phyloP scores from a whole-genome alignment of 768 basidiomycete genomes.

The Leucosporidium scottii region DNA sequence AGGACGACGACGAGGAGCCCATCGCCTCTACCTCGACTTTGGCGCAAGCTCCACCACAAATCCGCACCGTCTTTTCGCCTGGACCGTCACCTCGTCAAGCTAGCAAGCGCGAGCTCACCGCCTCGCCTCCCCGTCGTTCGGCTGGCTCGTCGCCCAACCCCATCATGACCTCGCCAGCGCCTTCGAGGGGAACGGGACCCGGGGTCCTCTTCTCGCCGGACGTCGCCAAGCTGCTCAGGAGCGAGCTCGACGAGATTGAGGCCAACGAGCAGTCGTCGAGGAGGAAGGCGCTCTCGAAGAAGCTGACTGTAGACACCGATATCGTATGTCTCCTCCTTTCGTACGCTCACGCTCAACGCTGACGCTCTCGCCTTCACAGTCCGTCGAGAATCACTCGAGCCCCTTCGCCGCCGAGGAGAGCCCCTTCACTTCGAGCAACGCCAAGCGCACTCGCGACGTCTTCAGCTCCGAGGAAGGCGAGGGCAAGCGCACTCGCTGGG shows the following conservation, averaged over 20 bases:
- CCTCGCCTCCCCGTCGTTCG: neutral
- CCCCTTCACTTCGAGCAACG: slow-evolving; percentile 10
- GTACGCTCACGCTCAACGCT: neutral
- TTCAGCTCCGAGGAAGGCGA: slow-evolving; percentile 6
- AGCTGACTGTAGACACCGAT: neutral
- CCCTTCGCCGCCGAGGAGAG: slow-evolving; percentile 7
- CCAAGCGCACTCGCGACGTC: slow-evolving; percentile 24
- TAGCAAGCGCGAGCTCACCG: neutral
- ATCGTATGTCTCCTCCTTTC: slow-evolving; percentile 8
- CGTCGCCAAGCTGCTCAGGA: slow-evolving; percentile 24
- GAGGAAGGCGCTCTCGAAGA: slow-evolving; percentile 1
- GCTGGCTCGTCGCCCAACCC: neutral
- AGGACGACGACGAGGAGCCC: neutral
- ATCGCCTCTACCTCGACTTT: neutral
- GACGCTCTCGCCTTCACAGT: neutral
- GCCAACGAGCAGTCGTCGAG: slow-evolving; percentile 9
- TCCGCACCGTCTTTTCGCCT: slow-evolving; percentile 1
- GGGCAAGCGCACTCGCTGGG: slow-evolving; percentile 25
- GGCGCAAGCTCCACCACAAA: neutral
- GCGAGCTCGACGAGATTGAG: slow-evolving; percentile 30
- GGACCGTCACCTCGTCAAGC: neutral
- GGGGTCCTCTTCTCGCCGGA: slow-evolving; percentile 27
- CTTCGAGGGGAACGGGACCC: slow-evolving; percentile 7
- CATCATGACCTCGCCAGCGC: slow-evolving; percentile 16
- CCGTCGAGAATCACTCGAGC: slow-evolving; percentile 11